These are phyloP conservation scores for Fusarium cicatricum DNA, from an alignment of 2,329 filamentous ascomycete genomes.

Conservation along the genomic window DNA sequence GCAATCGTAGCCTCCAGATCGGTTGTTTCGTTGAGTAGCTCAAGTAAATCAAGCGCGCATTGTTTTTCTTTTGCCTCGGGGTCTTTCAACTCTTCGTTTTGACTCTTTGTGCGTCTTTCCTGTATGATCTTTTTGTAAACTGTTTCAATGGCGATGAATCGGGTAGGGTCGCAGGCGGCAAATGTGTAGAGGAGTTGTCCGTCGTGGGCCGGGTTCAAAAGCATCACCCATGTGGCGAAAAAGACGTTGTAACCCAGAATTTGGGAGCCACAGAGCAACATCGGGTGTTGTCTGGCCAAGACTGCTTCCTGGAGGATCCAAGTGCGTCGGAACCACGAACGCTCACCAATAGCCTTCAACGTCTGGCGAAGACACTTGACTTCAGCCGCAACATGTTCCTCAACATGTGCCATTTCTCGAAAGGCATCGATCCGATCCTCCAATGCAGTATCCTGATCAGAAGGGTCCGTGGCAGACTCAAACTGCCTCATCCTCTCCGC, in stretches of 20 bases:
- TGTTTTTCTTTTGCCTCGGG: background rate
- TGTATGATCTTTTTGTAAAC: background rate
- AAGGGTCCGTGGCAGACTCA: fast-evolving
- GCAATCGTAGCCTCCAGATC: slow-evolving; percentile 20
- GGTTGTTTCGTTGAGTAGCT: slow-evolving; percentile 2
- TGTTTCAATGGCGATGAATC: slow-evolving; percentile 9
- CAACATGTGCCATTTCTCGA: background rate
- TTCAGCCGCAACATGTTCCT: fast-evolving
- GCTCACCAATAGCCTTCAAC: background rate
- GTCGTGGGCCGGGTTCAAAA: slow-evolving; percentile 5
- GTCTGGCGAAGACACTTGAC: background rate
- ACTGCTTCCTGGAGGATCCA: slow-evolving; percentile 28
- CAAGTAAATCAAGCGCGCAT: slow-evolving; percentile 1
- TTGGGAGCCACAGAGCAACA: background rate
- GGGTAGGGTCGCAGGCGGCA: background rate
- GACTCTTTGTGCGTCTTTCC: no score
- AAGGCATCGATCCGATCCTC: background rate
- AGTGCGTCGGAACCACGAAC: slow-evolving; percentile 19
- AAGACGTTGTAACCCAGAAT: slow-evolving; percentile 7
- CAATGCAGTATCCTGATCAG: fast-evolving
- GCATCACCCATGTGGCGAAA: slow-evolving; percentile 14
- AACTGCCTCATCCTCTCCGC: background rate
- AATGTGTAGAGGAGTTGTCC: slow-evolving; percentile 12
- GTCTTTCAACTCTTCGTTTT: fast-evolving
- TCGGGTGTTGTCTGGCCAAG: background rate